Evolutionary conservation across 2,329 filamentous ascomycete genomes (phyloP).

Genomic region (Westerdykella aurantiaca): DNA sequence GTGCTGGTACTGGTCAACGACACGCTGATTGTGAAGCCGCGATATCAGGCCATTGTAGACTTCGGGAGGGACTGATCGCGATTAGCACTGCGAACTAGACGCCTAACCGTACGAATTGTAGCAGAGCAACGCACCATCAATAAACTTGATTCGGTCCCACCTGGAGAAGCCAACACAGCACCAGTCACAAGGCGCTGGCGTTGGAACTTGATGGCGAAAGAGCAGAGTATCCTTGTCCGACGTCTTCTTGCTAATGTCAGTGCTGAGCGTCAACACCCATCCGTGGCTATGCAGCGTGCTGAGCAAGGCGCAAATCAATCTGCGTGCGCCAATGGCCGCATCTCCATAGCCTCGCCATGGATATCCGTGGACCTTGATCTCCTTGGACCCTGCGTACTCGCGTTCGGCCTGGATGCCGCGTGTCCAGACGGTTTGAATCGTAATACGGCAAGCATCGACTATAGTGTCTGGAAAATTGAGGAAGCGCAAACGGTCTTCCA

Average conservation of each 20-base stretch:
- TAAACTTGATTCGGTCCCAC: constrained; percentile 25
- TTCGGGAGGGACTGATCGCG: constrained; percentile 4
- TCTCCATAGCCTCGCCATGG: constrained; percentile 30
- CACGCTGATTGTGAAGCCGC: constrained; percentile 8
- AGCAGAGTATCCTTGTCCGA: constrained; percentile 35
- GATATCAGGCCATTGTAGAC: constrained; percentile 7
- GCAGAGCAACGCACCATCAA: constrained; percentile 18
- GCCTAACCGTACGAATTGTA: no score
- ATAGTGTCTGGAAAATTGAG: constrained; percentile 30
- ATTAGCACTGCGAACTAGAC: neutral
- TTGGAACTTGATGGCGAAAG: constrained; percentile 33
- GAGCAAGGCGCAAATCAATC: constrained; percentile 31
- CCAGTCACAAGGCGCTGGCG: constrained; percentile 36
- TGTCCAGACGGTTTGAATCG: constrained; percentile 22
- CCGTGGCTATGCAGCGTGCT: constrained; percentile 31
- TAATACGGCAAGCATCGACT: constrained; percentile 20
- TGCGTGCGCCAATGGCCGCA: constrained; percentile 25
- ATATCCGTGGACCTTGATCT: constrained; percentile 35
- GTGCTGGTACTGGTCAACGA: constrained; percentile 9
- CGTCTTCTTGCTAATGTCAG: constrained; percentile 32
- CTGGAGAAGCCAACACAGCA: constrained; percentile 33
- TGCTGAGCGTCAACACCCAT: constrained; percentile 36
- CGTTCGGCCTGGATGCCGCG: constrained; percentile 29
- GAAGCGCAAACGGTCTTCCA: constrained; percentile 27
- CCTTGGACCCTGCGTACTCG: constrained; percentile 29